A percentile compares a stretch with the other conserved stretches of the same genome.
Conservation (phyloP, 305 asterid species). For the Withania somnifera region DNA sequence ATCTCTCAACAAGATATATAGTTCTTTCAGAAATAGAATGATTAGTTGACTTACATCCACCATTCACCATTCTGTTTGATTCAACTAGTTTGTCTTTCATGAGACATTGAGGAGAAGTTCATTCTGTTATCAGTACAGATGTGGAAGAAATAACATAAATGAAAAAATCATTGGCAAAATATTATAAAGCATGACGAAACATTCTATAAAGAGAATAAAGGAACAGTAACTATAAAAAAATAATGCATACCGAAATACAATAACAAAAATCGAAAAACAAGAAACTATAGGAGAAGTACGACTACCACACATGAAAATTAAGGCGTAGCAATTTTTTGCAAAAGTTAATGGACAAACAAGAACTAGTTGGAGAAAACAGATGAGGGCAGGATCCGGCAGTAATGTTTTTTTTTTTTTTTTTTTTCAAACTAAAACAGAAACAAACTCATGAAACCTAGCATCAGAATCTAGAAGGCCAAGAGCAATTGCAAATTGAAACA, state of each 20-base stretch:
- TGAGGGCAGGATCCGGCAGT: background rate
- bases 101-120: no score
- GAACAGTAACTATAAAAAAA: background rate
- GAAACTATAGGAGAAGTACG: background rate
- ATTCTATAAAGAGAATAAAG: background rate
- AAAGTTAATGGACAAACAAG: background rate
- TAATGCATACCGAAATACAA: no score
- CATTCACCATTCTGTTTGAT: background rate
- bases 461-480: background rate
- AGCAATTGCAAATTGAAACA: background rate
- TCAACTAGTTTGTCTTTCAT: background rate
- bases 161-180: background rate
- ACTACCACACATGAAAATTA: background rate
- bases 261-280: background rate
- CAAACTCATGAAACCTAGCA: background rate
- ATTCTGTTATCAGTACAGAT: no score
- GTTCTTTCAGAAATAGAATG: background rate
- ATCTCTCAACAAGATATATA: no score
- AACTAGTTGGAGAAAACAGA: background rate
- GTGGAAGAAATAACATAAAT: background rate
- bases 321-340: background rate
- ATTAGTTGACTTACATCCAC: no score
- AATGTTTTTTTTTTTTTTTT: background rate
- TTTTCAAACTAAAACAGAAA: background rate
- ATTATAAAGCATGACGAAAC: background rate